Conservation (phyloP, 176 grass and related monocot species). For the Elaeis guineensis region DNA sequence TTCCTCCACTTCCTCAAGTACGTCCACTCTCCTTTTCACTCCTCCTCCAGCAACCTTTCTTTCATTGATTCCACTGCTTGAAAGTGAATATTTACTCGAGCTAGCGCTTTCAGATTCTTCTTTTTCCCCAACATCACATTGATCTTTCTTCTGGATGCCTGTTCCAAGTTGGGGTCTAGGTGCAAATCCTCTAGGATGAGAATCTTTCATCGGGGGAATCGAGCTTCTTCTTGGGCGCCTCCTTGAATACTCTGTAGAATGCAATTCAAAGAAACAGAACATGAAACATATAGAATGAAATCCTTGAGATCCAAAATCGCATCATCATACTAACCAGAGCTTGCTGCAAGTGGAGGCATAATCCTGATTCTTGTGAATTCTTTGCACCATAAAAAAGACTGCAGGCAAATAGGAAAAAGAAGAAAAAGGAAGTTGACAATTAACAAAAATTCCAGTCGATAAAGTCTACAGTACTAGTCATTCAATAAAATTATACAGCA, state of each 20-base stretch:
- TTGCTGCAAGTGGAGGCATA: conserved; percentile 39
- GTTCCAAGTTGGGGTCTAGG: conserved; percentile 28
- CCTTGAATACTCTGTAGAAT: conserved; percentile 42
- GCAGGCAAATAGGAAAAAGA: conserved; percentile 8
- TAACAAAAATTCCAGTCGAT: too few relatives aligned
- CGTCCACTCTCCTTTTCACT: conserved; percentile 3
- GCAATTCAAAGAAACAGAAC: conserved; percentile 27
- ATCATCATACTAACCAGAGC: conserved; percentile 45
- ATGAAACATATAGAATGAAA: conserved; percentile 2
- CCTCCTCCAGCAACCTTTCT: not conserved
- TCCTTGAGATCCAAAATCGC: conserved; percentile 5
- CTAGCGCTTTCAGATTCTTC: too few relatives aligned
- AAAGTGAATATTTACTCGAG: conserved; percentile 6
- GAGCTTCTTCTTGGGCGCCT: conserved; percentile 42
- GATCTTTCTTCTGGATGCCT: conserved; percentile 31
- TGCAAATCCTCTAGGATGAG: conserved; percentile 33
- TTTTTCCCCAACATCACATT: conserved; percentile 14
- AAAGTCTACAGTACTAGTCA: too few relatives aligned
- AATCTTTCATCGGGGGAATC: conserved; percentile 37
- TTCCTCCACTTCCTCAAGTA: conserved; percentile 8
- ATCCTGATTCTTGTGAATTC: conserved; percentile 38
- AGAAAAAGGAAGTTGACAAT: conserved; percentile 8
- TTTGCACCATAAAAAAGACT: conserved; percentile 34
- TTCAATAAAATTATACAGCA: too few relatives aligned
- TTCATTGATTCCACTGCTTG: conserved; percentile 1